Percentiles rank a stretch among this genome's conserved stretches.
These are phyloP conservation scores for Gossypium herbaceum DNA, from an alignment of 345 rosid species.

Conservation along the genomic window DNA sequence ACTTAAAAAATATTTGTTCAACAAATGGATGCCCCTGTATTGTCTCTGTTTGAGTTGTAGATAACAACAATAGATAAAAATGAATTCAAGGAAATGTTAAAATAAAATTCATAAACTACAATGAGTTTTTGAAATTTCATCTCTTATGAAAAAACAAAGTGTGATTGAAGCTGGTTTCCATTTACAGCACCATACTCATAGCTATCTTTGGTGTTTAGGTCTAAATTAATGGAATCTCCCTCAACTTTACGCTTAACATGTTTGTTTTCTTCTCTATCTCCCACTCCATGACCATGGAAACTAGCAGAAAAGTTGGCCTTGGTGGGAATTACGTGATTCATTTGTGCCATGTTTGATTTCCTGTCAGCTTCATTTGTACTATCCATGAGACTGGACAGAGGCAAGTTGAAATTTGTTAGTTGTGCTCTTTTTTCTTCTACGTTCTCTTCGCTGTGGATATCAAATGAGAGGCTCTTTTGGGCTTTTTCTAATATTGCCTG, in stretches of 20 bases:
- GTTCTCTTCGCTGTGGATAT: constrained; percentile 23
- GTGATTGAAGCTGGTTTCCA: constrained; percentile 41
- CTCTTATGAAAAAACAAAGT: constrained; percentile 30
- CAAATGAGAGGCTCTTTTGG: constrained; percentile 44
- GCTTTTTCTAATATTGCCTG: constrained; percentile 74
- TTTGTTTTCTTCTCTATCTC: constrained; percentile 16
- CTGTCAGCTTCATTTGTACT: constrained; percentile 27
- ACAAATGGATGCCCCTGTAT: no score
- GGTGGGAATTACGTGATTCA: constrained; percentile 9
- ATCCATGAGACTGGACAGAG: constrained; percentile 38
- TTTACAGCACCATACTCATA: constrained; percentile 30
- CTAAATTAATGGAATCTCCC: constrained; percentile 35
- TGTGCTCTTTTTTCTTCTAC: constrained; percentile 28
- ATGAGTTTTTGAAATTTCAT: not conserved
- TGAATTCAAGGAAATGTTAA: no score
- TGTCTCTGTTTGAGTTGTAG: not conserved
- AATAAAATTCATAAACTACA: not conserved
- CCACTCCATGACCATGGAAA: constrained; percentile 25
- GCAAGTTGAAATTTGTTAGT: constrained; percentile 43
- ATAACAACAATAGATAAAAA: not conserved
- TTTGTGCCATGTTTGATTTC: constrained; percentile 19
- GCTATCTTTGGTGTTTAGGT: constrained; percentile 49
- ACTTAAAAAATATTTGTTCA: not conserved
- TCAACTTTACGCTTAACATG: constrained; percentile 35
- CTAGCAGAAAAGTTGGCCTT: constrained; percentile 16